A percentile compares a stretch with the other conserved stretches of the same genome.
These are phyloP conservation scores for Colletotrichum costaricense DNA, from an alignment of 2,329 filamentous ascomycete genomes.

Conservation along the genomic window DNA sequence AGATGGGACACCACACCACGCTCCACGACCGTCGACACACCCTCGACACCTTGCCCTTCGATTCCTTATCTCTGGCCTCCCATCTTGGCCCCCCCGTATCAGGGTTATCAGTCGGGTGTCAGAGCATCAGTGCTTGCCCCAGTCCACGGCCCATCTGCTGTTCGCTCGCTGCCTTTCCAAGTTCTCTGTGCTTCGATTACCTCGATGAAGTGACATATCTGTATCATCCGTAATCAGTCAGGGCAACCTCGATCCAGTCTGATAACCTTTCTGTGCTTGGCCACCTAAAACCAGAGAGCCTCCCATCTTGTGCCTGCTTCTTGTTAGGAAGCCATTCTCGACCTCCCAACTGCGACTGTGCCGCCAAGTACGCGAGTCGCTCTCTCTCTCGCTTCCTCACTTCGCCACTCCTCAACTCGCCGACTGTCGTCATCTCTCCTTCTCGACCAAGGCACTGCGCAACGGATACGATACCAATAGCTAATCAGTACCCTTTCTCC, in stretches of 20 bases:
- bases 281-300: slow-evolving; percentile 19
- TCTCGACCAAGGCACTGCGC: neutral
- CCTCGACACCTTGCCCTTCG: neutral
- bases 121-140: neutral
- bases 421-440: slow-evolving; percentile 16
- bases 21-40: neutral
- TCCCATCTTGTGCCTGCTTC: neutral
- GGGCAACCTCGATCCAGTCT: neutral
- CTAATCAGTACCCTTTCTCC: neutral
- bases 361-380: neutral
- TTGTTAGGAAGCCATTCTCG: neutral
- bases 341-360: neutral
- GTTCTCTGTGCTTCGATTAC: neutral
- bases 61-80: slow-evolving; percentile 12
- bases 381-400: neutral
- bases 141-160: neutral
- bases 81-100: slow-evolving; percentile 7
- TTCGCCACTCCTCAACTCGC: neutral
- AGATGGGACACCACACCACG: neutral
- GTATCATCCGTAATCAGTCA: slow-evolving; percentile 6
- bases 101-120: slow-evolving; percentile 4
- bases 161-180: neutral
- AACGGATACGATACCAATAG: neutral
- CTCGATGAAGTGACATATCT: slow-evolving; percentile 8
- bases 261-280: neutral